Conservation (phyloP, 306 rosid genomes). For the Prunus persica region DNA sequence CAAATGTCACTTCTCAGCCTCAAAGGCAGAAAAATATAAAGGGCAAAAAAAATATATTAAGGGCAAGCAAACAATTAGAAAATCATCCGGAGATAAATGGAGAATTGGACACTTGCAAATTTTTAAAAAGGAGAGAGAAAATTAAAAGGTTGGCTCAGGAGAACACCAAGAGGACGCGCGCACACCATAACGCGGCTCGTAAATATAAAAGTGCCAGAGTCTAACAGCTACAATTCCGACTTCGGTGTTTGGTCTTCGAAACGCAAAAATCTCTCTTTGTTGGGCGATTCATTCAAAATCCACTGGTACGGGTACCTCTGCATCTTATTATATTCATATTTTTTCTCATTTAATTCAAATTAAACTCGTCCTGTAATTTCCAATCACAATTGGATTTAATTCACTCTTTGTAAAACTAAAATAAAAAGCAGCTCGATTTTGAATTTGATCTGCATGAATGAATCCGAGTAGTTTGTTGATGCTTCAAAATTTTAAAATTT, state of each 20-base stretch:
- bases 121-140: not conserved
- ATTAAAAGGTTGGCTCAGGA: not conserved
- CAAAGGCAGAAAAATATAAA: too few species aligned
- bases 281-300: slow-evolving; percentile 6
- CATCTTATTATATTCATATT: not conserved
- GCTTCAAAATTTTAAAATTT: not conserved
- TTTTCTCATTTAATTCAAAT: not conserved
- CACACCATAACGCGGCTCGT: not conserved
- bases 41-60: too few species aligned
- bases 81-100: not conserved
- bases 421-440: not conserved
- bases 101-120: not conserved
- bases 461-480: not conserved
- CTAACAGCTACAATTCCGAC: slow-evolving; percentile 18
- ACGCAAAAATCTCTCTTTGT: not conserved
- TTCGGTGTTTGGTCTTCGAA: slow-evolving; percentile 18
- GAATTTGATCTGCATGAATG: not conserved
- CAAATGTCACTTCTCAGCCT: too few species aligned
- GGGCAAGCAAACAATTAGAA: too few species aligned
- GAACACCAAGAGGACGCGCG: not conserved
- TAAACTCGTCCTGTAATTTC: not conserved
- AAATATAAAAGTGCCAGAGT: not conserved
- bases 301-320: not conserved
- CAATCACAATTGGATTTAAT: not conserved
- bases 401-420: not conserved